Base-by-base conservation (phyloP, 1,284 basidiomycete genomes). In the Flammula alnicola region DNA sequence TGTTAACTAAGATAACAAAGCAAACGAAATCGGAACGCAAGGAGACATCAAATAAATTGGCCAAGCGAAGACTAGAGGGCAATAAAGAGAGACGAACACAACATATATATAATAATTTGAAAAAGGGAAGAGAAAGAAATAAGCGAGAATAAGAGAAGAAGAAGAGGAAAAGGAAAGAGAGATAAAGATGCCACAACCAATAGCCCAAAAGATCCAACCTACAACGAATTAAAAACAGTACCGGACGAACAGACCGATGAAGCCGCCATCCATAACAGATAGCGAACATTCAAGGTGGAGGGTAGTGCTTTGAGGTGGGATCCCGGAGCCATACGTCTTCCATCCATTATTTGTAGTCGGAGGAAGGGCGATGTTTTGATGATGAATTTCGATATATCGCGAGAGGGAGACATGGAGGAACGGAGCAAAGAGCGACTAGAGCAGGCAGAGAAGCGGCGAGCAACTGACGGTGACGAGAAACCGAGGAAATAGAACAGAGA, bases 101-200 rank as follows among this genome's bases (percentile, higher is more conserved):
- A 60, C 54, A 53, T 59, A 60, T n/a, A n/a, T 61, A 52, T 58
- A 49, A 60, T 59, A 56, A 57, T 54, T 51, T 35, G 49, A 46
- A 51, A 46, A 56, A 48, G 40, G 47, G 58, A 51, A 40, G 54
- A n/a, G n/a, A n/a, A 51, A 53, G 51, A 51, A 56, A 53, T 49
- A 56, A 52, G 55, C 33, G 56, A 56, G 47, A 52, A 48, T 49
- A 51, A 51, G 45, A 54, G 51, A 49, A 49, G 50, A 55, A 48
- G 44, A 57, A 52, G 53, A 35, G 58, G 56, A 47, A 52, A 62
- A 52, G 46, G 62, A 64, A 44, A 64, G 44, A 41, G 51, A 36
- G 45, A 58, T 64, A 68, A 63, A 65, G 69, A 76, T 65, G 67
- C 65, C 67, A 74, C 79, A 81, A 82, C 79, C 65, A 83, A 81